Percentiles rank a stretch among this genome's conserved stretches.
These are phyloP conservation scores for Delonix regia DNA, from an alignment of 306 rosid species.

Conservation along the genomic window DNA sequence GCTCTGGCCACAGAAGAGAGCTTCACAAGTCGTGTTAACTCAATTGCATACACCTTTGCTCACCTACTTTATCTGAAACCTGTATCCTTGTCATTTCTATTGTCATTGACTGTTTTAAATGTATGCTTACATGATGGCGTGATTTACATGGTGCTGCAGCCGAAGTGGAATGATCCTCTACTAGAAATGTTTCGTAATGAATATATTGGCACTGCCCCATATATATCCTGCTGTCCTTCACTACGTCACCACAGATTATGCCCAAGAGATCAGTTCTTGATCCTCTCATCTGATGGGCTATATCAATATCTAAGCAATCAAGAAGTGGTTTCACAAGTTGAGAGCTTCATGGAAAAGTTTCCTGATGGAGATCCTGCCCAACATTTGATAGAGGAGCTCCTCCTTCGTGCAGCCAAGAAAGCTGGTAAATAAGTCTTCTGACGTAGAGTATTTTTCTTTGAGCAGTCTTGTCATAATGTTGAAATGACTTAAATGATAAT, in stretches of 20 bases:
- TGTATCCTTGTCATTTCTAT: slow-evolving; percentile 31
- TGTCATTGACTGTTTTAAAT: slow-evolving; percentile 30
- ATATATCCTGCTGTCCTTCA: slow-evolving; percentile 92
- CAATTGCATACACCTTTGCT: not conserved
- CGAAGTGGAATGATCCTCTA: slow-evolving; percentile 84
- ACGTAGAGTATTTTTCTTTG: slow-evolving; percentile 20
- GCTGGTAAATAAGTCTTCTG: slow-evolving; percentile 66
- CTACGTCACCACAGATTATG: slow-evolving; percentile 86
- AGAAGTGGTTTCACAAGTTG: slow-evolving; percentile 95
- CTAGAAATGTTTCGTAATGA: slow-evolving; percentile 96
- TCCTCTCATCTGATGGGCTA: slow-evolving; percentile 96
- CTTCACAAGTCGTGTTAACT: not conserved
- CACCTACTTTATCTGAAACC: slow-evolving; percentile 24
- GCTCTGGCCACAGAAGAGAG: slow-evolving; percentile 3
- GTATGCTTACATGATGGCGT: slow-evolving; percentile 35
- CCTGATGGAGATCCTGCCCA: slow-evolving; percentile 99
- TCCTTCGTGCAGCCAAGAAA: slow-evolving; percentile 94
- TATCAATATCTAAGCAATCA: slow-evolving; percentile 94
- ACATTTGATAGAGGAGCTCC: slow-evolving; percentile 99
- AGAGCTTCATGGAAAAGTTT: slow-evolving; percentile 93
- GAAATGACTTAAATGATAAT: not conserved
- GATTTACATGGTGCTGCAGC: slow-evolving; percentile 63
- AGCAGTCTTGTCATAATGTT: slow-evolving; percentile 18
- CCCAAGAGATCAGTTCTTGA: slow-evolving; percentile 86
- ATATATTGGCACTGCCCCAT: slow-evolving; percentile 91